Evolutionary conservation across 768 basidiomycete species (phyloP), one percentile per base, ranked within the genome.

Genomic region (Trametopsis cervina): DNA sequence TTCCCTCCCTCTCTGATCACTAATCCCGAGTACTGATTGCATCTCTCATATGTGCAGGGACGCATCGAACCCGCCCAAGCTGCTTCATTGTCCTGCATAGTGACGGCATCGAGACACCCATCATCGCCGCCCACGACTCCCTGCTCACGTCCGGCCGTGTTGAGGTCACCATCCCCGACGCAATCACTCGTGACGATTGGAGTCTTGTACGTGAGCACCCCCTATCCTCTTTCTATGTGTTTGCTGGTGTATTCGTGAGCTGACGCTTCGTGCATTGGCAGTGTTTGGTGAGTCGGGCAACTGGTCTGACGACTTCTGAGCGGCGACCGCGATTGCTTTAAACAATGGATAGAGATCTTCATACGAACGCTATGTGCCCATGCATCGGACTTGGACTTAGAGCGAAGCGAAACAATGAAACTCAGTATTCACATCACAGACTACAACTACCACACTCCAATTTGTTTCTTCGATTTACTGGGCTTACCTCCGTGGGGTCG

Each of bases 251-350:
- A 39, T 18, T n/a, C 40, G 21, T 10, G 11, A 9, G 22, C 13
- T 5, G 3, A 13, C 13, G 17, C 9, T 12, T 33, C 12, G 18
- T 22, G 10, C 7, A 39, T n/a, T n/a, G n/a, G n/a, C n/a, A 75
- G 75, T 76, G 42, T 73, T 73, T 47, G 74, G 75, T 15, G 72
- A 75, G 54, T 75, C 74, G 22, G 73, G 72, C 26, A 69, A 76
- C 58, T 57, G 58, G 45, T 71, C 71, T 53, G 59, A 61, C 3
- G 48, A 51, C 17, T 75, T 75, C 61, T 59, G 58, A 20, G 66
- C 74, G 52, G 43, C 45, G 12, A 44, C 24, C 6, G 21, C 22
- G 9, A 24, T 46, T 7, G 13, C 15, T 38, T 24, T 23, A 17
- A 11, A 13, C 15, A 20, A n/a, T 20, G 17, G 10, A 7, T 7